Conservation (phyloP, 208 protist species). For the Crithidia sp. region DNA sequence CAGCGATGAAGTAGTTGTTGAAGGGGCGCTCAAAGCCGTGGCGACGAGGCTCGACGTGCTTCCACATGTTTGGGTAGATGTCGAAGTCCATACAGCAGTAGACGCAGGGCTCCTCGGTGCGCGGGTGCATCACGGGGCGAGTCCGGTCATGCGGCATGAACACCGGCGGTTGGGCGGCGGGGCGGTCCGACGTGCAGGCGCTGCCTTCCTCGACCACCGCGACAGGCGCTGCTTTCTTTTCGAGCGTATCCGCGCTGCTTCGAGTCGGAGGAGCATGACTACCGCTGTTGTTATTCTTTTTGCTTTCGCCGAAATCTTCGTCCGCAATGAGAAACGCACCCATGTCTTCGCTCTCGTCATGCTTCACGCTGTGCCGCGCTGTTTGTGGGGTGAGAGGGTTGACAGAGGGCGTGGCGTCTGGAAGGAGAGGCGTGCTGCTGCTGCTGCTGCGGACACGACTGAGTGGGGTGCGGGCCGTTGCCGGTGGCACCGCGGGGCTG, state of each 20-base stretch:
- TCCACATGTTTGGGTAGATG: constrained; percentile 51
- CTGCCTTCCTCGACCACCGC: neutral
- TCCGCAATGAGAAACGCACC: no score
- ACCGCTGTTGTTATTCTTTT: neutral
- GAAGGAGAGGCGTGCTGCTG: no score
- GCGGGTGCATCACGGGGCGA: neutral
- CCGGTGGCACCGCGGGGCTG: no score
- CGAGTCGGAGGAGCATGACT: neutral
- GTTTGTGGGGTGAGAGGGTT: neutral
- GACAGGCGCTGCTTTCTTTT: no score
- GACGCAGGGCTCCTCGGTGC: constrained; percentile 37
- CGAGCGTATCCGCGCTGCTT: no score
- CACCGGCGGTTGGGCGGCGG: no score
- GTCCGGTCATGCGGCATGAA: neutral
- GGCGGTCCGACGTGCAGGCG: neutral
- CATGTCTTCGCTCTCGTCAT: no score
- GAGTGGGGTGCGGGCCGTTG: no score
- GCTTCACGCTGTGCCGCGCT: neutral
- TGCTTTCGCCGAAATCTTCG: neutral
- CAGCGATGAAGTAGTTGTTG: constrained; percentile 54
- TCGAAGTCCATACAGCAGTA: constrained; percentile 61
- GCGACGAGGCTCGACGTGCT: constrained; percentile 40
- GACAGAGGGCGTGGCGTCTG: neutral
- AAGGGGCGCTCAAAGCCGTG: constrained; percentile 66
- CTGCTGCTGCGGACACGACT: no score